A percentile compares a stretch with the other conserved stretches of the same genome.
Evolutionary conservation across 2,329 filamentous ascomycete genomes (phyloP).

Genomic region (Penicillium digitatum): DNA sequence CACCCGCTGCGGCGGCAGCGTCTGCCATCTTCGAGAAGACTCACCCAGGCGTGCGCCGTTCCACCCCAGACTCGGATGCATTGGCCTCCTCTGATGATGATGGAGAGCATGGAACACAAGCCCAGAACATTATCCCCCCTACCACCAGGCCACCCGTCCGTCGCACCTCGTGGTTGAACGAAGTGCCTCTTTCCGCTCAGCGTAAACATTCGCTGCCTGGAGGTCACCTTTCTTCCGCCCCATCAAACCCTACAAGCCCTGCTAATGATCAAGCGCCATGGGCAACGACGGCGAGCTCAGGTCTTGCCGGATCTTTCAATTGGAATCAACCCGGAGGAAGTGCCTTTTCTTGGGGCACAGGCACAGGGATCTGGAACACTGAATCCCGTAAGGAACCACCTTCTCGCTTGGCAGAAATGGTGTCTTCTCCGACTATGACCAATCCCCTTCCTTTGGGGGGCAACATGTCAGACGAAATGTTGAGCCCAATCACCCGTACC

Average conservation of each 20-base stretch:
- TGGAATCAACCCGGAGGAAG: slow-evolving; percentile 46
- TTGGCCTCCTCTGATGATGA: slow-evolving; percentile 94
- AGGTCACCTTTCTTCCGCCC: slow-evolving; percentile 71
- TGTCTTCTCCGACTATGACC: slow-evolving; percentile 69
- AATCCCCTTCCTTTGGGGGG: slow-evolving; percentile 48
- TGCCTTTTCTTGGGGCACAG: slow-evolving; percentile 67
- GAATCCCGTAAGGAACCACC: slow-evolving; percentile 72
- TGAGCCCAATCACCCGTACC: slow-evolving; percentile 49
- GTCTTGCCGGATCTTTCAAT: slow-evolving; percentile 39
- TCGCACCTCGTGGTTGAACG: slow-evolving; percentile 81
- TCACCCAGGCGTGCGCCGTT: slow-evolving; percentile 65
- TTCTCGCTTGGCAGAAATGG: slow-evolving; percentile 67
- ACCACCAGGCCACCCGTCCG: slow-evolving; percentile 58
- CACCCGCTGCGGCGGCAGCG: slow-evolving; percentile 55
- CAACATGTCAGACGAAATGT: slow-evolving; percentile 47
- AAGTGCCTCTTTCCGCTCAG: slow-evolving; percentile 64
- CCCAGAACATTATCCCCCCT: slow-evolving; percentile 47
- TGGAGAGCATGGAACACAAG: slow-evolving; percentile 61
- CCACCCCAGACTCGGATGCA: slow-evolving; percentile 90
- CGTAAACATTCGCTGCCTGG: slow-evolving; percentile 74
- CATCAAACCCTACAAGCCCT: slow-evolving; percentile 77
- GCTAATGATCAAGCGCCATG: slow-evolving; percentile 58
- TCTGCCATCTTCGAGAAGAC: slow-evolving; percentile 69
- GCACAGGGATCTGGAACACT: slow-evolving; percentile 75
- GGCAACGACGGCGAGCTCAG: slow-evolving; percentile 37